Conservation (phyloP, 768 basidiomycete species). For the Xerocomellus intermedius region DNA sequence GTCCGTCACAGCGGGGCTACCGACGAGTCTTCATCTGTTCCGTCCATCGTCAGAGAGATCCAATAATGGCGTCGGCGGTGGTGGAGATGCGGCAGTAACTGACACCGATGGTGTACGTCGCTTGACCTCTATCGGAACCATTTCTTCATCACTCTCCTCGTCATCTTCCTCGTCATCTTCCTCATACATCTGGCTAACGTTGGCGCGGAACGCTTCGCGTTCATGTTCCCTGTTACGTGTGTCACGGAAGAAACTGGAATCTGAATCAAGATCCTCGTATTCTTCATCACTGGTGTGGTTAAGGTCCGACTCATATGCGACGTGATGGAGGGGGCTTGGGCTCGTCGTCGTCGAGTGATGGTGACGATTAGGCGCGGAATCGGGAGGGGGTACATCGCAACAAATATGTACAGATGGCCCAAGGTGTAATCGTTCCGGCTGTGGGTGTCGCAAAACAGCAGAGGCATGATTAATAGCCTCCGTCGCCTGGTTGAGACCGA, state of each 20-base stretch:
- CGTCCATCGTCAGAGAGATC: conserved; percentile 18
- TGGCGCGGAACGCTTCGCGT: conserved; percentile 28
- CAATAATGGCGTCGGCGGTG: conserved; percentile 16
- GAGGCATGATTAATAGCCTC: conserved; percentile 22
- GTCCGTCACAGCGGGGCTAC: conserved; percentile 1
- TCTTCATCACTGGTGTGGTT: conserved; percentile 31
- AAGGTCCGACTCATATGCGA: conserved; percentile 32
- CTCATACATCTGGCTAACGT: conserved; percentile 33
- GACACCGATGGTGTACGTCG: conserved; percentile 35
- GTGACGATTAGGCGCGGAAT: conserved; percentile 22
- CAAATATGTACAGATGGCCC: conserved; percentile 20
- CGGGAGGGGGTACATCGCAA: conserved; percentile 26
- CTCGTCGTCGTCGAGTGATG: conserved; percentile 36
- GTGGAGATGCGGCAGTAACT: conserved; percentile 26
- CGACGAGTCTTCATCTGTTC: conserved; percentile 10
- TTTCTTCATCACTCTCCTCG: conserved; percentile 39
- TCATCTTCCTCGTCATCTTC: conserved; percentile 36
- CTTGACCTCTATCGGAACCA: conserved; percentile 34
- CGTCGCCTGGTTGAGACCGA: conserved; percentile 29
- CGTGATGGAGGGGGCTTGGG: conserved; percentile 39
- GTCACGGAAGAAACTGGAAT: conserved; percentile 35
- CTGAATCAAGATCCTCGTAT: conserved; percentile 33
- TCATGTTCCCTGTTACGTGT: conserved; percentile 23
- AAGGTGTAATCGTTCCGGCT: conserved; percentile 29
- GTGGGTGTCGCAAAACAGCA: conserved; percentile 27